Evolutionary conservation across 805 yeast genomes (phyloP).

Genomic region (Ogataea ramenticola): DNA sequence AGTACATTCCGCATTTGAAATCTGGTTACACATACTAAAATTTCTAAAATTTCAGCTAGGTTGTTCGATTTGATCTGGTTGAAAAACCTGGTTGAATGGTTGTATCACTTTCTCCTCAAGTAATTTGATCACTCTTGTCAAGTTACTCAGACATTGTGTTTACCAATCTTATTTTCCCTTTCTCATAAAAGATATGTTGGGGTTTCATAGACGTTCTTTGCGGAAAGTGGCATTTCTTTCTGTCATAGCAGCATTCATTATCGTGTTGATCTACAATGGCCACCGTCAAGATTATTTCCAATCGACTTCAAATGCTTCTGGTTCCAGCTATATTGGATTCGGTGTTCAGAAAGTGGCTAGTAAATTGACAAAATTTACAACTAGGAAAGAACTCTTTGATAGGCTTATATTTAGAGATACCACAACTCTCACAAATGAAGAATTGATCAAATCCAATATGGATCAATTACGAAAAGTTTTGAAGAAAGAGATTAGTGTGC

Average conservation of each 20-base stretch:
- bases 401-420: constrained; percentile 10
- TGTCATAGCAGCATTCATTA: no score
- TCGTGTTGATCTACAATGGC: neutral
- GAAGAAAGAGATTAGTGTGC: constrained; percentile 35
- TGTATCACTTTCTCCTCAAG: no score
- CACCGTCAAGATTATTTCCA: neutral
- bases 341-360: neutral
- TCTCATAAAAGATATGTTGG: neutral
- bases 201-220: neutral
- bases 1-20: no score
- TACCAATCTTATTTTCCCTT: no score
- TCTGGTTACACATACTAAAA: no score
- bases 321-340: no score
- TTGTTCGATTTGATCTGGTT: no score
- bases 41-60: no score
- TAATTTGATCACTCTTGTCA: no score
- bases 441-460: constrained; percentile 31
- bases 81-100: no score
- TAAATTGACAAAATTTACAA: neutral
- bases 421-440: constrained; percentile 14
- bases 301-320: no score
- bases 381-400: neutral
- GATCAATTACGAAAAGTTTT: constrained; percentile 31
- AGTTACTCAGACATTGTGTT: no score
- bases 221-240: neutral